Evolutionary conservation across 208 protist genomes (phyloP).

Genomic region (Trypanosoma cruzi): DNA sequence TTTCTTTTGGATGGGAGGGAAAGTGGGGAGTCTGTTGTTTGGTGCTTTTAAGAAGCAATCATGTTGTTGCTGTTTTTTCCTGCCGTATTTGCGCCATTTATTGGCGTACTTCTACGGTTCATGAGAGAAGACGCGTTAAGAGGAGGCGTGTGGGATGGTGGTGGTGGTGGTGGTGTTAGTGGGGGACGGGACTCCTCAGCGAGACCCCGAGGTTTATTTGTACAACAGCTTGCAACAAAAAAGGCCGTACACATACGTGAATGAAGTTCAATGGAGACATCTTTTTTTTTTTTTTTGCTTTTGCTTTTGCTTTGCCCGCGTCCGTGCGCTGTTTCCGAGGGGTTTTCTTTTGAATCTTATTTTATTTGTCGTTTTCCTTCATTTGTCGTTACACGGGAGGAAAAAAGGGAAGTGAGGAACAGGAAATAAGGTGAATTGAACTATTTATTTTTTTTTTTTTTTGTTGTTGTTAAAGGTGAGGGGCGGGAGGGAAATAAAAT

Average conservation of each 20-base stretch:
- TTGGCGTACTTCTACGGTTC: no score
- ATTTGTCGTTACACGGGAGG: not conserved
- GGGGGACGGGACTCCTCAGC: no score
- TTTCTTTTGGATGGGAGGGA: no score
- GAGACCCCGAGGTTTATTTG: not conserved
- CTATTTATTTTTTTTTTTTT: slow-evolving; percentile 1
- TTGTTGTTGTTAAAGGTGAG: not conserved
- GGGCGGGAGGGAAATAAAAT: not conserved
- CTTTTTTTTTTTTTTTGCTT: not conserved
- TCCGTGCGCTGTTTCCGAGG: not conserved
- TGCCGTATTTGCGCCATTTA: no score
- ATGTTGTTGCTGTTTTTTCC: no score
- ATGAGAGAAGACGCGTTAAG: no score
- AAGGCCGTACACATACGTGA: not conserved
- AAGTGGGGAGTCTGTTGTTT: no score
- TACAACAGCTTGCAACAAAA: no score
- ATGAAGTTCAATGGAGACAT: not conserved
- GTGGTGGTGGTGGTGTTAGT: no score
- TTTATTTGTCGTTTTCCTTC: not conserved
- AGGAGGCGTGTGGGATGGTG: no score
- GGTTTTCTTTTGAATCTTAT: not conserved
- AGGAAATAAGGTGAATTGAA: not conserved
- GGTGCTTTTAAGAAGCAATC: no score
- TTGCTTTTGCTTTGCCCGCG: not conserved
- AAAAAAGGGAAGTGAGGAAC: not conserved